Base-by-base conservation (phyloP, 164 flowering plant genomes). In the Malania oleifera region DNA sequence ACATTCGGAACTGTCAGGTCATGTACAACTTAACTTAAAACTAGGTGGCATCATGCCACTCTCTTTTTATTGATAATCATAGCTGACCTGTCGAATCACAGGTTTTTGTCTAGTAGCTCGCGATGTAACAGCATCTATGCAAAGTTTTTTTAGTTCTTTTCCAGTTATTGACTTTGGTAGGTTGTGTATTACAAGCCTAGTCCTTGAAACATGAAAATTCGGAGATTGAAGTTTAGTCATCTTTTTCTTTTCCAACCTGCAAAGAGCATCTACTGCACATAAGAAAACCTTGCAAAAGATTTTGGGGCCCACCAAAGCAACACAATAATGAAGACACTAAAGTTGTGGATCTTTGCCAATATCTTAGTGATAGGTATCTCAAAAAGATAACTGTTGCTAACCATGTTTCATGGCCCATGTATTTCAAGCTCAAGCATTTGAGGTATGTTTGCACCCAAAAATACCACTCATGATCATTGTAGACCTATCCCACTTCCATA, bases 51-150 rank as follows among this genome's bases (percentile, higher is more conserved):
- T 7, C 5, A 15, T 40, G 44, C 8, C 44, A 40, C 17, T 11
- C 26, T 14, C 7, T 34, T 34, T 13, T 17, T 26, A 28, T 11
- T n/a, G 25, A 35, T 12, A 60, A 54, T 37, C 22, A 55, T 28
- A 62, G 20, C 65, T 57, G 67, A 88, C 99, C 96, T 91, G 99
- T 41, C 68, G 82, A 71, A 95, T 80, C n/a, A 66, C 63, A 31
- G 97, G 97, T 1, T 69, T 88, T 70, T 95, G 95, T 72, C 89
- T 89, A 43, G 91, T 72, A 61, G 99, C 97, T 43, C 95, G 82
- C 28, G 96, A 83, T 50, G 68, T 68, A 54, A 91, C 89, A 40
- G 96, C 99, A 67, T 91, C 85, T 20, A 80, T 62, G 37, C 78
- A 89, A 29, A 85, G 77, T 69, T 71, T 76, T 64, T 74, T 80